These are phyloP conservation scores for Talaromyces sp. DNA, from an alignment of 2,329 filamentous ascomycete species.

Conservation along the genomic window DNA sequence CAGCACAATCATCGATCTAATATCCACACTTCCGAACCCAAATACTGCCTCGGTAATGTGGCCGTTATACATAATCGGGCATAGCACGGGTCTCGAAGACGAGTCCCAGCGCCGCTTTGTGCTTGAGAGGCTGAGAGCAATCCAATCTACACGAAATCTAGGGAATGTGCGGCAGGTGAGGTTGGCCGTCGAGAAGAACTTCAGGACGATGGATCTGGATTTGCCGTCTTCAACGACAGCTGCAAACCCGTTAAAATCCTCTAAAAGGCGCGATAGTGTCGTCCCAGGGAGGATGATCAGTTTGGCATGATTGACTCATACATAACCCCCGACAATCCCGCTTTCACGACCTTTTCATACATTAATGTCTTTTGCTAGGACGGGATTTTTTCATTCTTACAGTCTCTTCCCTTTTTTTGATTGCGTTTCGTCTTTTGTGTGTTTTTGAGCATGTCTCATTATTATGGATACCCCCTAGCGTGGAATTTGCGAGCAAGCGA, in stretches of 20 bases:
- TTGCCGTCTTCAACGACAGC: not conserved
- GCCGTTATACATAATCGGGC: constrained; percentile 29
- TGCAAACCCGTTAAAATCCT: not conserved
- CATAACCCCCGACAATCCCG: no score
- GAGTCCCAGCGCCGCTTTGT: constrained; percentile 33
- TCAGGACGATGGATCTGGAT: constrained; percentile 21
- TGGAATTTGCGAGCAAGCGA: constrained; percentile 10
- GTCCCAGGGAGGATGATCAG: not conserved
- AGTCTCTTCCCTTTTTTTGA: not conserved
- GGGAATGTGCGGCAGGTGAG: constrained; percentile 30
- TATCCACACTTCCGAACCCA: constrained; percentile 24
- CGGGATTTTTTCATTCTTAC: not conserved
- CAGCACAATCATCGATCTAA: constrained; percentile 24
- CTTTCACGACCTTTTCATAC: not conserved
- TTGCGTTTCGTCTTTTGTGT: not conserved
- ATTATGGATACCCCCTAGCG: not conserved
- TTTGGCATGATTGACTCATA: not conserved
- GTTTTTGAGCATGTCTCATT: not conserved
- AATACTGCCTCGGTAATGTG: constrained; percentile 27
- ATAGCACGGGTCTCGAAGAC: constrained; percentile 25
- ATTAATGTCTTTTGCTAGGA: not conserved
- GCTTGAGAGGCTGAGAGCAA: constrained; percentile 28
- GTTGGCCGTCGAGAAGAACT: constrained; percentile 27
- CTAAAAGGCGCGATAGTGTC: not conserved
- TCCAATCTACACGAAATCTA: constrained; percentile 29